phyloP scores from a whole-genome alignment of 2,329 filamentous ascomycete genomes.

The Cladosporium sp. region DNA sequence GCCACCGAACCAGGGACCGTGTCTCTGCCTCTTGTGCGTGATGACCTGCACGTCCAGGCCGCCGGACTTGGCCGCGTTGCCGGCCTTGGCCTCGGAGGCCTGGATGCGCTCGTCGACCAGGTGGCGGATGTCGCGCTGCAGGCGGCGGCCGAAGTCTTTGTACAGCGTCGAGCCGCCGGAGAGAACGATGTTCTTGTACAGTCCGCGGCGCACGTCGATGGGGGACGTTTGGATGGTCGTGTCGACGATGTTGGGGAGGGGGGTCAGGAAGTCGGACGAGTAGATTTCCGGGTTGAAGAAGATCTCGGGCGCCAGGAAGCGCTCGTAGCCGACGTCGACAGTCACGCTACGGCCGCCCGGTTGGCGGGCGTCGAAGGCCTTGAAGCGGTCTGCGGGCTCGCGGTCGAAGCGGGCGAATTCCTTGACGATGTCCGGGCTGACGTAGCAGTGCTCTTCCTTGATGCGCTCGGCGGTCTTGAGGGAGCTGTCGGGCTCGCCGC shows the following conservation, averaged over 20 bases:
- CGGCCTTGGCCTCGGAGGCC: constrained; percentile 85
- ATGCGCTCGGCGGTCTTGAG: constrained; percentile 97
- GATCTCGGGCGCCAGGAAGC: constrained; percentile 96
- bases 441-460: constrained; percentile 98
- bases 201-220: constrained; percentile 91
- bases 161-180: constrained; percentile 96
- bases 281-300: constrained; percentile 99
- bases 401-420: constrained; percentile 93
- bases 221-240: constrained; percentile 96
- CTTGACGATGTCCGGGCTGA: constrained; percentile 98
- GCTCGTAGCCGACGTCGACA: constrained; percentile 95
- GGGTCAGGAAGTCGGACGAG: constrained; percentile 96
- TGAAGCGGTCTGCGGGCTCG: constrained; percentile 78
- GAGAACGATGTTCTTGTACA: constrained; percentile 99
- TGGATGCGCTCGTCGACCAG: constrained; percentile 90
- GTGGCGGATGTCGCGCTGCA: constrained; percentile 97
- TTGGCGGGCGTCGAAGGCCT: constrained; percentile 81
- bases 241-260: constrained; percentile 89
- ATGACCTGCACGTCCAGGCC: constrained; percentile 97
- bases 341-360: constrained; percentile 78
- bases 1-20: constrained; percentile 98
- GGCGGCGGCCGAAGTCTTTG: constrained; percentile 93
- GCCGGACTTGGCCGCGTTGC: constrained; percentile 79
- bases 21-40: constrained; percentile 92
- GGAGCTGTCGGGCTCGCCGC: constrained; percentile 93